These are phyloP conservation scores for Orbilia brochopaga DNA, from an alignment of 2,329 filamentous ascomycete species.

Conservation along the genomic window DNA sequence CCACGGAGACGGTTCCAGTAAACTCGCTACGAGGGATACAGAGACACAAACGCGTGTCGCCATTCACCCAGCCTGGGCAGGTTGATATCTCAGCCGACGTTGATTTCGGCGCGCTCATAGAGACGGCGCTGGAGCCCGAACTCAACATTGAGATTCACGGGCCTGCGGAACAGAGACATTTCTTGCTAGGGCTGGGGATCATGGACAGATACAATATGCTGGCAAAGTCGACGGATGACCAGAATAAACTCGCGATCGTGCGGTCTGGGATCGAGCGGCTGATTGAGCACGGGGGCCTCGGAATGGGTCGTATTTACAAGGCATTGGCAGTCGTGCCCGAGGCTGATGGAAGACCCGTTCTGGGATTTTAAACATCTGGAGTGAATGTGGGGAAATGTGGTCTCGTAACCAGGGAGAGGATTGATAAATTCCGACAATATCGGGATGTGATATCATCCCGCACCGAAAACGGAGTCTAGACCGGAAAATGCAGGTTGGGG, in stretches of 20 bases:
- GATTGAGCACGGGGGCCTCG: slow-evolving; percentile 78
- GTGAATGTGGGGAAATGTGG: background rate
- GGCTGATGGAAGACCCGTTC: slow-evolving; percentile 76
- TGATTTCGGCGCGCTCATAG: slow-evolving; percentile 85
- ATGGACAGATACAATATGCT: slow-evolving; percentile 75
- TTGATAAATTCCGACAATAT: too few species aligned
- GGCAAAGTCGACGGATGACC: slow-evolving; percentile 60
- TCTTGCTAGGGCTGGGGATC: slow-evolving; percentile 82
- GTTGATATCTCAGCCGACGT: slow-evolving; percentile 93
- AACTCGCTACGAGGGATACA: slow-evolving; percentile 92
- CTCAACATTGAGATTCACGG: slow-evolving; percentile 88
- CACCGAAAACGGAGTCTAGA: background rate
- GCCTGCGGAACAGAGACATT: slow-evolving; percentile 82
- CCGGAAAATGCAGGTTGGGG: too few species aligned
- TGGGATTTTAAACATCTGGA: slow-evolving; percentile 69
- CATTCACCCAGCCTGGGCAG: slow-evolving; percentile 77
- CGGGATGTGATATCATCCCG: background rate
- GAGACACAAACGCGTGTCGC: slow-evolving; percentile 75
- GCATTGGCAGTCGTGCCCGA: slow-evolving; percentile 87
- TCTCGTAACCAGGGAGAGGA: too few species aligned
- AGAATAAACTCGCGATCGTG: slow-evolving; percentile 67
- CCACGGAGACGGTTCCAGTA: slow-evolving; percentile 75
- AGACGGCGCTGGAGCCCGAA: slow-evolving; percentile 76
- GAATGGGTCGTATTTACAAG: slow-evolving; percentile 96
- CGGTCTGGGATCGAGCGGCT: slow-evolving; percentile 77